Conservation (phyloP, 2,329 filamentous ascomycete species). For the Monosporascus sp. region DNA sequence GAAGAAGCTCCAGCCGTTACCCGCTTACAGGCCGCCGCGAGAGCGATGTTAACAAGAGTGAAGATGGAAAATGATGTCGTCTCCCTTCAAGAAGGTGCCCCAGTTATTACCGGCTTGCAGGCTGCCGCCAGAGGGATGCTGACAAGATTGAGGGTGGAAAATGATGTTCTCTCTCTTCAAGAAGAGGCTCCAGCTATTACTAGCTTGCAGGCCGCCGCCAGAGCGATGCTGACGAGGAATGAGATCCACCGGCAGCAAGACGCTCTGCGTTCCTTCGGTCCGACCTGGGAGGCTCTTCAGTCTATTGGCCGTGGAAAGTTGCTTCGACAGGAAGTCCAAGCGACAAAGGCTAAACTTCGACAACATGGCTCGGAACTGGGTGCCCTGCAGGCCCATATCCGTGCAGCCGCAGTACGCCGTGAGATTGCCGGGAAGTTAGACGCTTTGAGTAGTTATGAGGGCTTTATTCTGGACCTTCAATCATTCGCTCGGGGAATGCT, state of each 20-base stretch:
- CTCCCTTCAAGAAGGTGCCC: slow-evolving; percentile 44
- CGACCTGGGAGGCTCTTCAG: slow-evolving; percentile 46
- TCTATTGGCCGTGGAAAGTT: slow-evolving; percentile 42
- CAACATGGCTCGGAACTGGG: slow-evolving; percentile 40
- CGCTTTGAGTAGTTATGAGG: slow-evolving; percentile 26
- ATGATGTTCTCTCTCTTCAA: slow-evolving; percentile 48
- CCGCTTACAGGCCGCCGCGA: background rate
- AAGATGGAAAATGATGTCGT: slow-evolving; percentile 40
- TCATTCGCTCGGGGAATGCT: slow-evolving; percentile 57
- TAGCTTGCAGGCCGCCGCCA: slow-evolving; percentile 59
- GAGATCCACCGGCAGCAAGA: slow-evolving; percentile 46
- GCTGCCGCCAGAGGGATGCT: slow-evolving; percentile 57
- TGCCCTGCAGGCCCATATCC: slow-evolving; percentile 28
- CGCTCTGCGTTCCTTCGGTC: slow-evolving; percentile 43
- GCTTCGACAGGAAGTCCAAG: slow-evolving; percentile 37
- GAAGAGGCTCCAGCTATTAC: slow-evolving; percentile 44
- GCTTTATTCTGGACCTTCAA: slow-evolving; percentile 48
- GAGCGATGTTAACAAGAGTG: slow-evolving; percentile 48
- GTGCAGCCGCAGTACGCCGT: slow-evolving; percentile 21
- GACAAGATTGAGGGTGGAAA: slow-evolving; percentile 32
- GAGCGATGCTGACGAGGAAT: slow-evolving; percentile 55
- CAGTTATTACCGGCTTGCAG: slow-evolving; percentile 52
- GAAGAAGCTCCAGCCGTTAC: slow-evolving; percentile 17
- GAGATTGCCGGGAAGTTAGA: slow-evolving; percentile 16
- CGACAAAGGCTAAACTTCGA: slow-evolving; percentile 43